phyloP scores from a whole-genome alignment of 176 grass and related monocot species.

The Microstegium vimineum region DNA sequence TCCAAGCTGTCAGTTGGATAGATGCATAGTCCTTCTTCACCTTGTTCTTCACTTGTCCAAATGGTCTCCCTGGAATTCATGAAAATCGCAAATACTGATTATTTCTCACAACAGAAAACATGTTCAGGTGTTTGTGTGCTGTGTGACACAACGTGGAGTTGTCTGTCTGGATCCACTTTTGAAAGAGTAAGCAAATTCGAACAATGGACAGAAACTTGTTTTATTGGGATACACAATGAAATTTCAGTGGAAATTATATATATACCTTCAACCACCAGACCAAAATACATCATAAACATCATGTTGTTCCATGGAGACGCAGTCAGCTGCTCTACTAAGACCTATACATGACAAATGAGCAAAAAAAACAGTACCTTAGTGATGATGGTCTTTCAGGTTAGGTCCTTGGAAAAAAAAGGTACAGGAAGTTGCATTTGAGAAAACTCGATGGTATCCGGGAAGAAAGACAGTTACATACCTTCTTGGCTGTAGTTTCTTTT shows the following conservation, averaged over 20 bases:
- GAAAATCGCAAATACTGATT: slow-evolving; percentile 4
- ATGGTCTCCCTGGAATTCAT: slow-evolving; percentile 62
- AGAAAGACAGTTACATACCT: slow-evolving; percentile 41
- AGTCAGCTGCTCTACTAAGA: slow-evolving; percentile 73
- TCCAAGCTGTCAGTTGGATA: slow-evolving; percentile 85
- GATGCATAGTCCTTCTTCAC: slow-evolving; percentile 65
- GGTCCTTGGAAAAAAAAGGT: background rate
- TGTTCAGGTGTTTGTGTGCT: background rate
- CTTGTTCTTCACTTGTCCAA: slow-evolving; percentile 69
- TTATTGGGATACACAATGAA: slow-evolving; percentile 11
- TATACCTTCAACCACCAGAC: slow-evolving; percentile 64
- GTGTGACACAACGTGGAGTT: background rate
- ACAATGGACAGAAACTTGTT: background rate
- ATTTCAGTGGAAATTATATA: background rate
- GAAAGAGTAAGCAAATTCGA: background rate
- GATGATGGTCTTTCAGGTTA: background rate
- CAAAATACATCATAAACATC: slow-evolving; percentile 83
- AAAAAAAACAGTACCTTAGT: background rate
- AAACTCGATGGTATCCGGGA: background rate
- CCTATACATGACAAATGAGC: slow-evolving; percentile 28
- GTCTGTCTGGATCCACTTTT: background rate
- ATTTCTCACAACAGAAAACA: background rate
- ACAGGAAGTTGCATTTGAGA: background rate
- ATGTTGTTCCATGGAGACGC: slow-evolving; percentile 77
- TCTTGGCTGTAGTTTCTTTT: slow-evolving; percentile 83